Evolutionary conservation across 1,284 basidiomycete species (phyloP).

Genomic region (Earliella scabrosa): DNA sequence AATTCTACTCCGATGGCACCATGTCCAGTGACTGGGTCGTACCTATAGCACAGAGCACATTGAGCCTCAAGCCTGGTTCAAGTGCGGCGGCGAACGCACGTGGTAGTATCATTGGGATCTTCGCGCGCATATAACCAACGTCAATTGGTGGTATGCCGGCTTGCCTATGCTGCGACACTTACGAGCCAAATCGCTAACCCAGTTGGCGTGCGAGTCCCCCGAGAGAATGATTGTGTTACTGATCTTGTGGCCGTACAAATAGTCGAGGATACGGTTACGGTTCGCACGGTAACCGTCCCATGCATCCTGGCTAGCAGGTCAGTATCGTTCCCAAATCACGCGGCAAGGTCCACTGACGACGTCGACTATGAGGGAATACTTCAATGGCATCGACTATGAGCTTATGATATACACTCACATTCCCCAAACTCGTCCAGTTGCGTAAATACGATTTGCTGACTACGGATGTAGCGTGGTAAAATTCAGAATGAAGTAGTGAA

Average conservation of each 20-base stretch:
- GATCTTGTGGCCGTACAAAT: conserved; percentile 56
- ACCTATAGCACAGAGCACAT: too few relatives aligned
- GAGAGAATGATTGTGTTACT: conserved; percentile 63
- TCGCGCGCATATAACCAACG: too few relatives aligned
- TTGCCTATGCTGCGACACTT: too few relatives aligned
- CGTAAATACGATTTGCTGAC: conserved; percentile 61
- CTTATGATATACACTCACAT: conserved; percentile 37
- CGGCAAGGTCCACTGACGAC: conserved; percentile 14
- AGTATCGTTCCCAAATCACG: neutral
- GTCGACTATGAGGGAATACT: conserved; percentile 22
- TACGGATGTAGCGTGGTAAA: conserved; percentile 22
- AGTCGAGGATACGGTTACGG: conserved; percentile 58
- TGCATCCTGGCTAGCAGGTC: conserved; percentile 45
- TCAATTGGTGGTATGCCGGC: too few relatives aligned
- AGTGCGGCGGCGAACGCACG: too few relatives aligned
- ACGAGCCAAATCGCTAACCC: conserved; percentile 63
- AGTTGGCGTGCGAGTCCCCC: conserved; percentile 71
- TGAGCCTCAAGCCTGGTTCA: too few relatives aligned
- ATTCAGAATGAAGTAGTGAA: neutral
- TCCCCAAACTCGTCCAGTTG: conserved; percentile 46
- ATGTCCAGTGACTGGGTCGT: conserved; percentile 55
- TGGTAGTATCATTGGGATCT: neutral
- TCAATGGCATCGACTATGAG: neutral
- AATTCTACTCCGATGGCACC: conserved; percentile 70
- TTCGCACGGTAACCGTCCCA: conserved; percentile 71